phyloP scores from a whole-genome alignment of 2,329 filamentous ascomycete species.

The Alternaria solani region DNA sequence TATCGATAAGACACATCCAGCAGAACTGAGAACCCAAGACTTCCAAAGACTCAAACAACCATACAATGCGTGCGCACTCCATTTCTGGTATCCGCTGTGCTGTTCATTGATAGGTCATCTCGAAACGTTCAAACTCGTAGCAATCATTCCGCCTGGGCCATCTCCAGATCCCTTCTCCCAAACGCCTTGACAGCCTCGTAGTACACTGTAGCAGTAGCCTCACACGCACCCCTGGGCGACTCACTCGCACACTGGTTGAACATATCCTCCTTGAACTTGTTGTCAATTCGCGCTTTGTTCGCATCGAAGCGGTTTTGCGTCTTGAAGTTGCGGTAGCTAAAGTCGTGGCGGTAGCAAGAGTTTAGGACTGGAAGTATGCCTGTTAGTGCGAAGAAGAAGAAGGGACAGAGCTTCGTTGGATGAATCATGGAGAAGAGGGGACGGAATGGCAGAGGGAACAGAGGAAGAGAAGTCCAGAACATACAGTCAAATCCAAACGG shows the following conservation, averaged over 20 bases:
- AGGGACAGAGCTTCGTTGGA: neutral
- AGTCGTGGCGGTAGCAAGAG: constrained; percentile 61
- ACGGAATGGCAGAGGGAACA: too few species aligned
- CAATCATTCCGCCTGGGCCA: neutral
- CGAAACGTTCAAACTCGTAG: neutral
- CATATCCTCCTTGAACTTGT: constrained; percentile 57
- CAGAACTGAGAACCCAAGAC: too few species aligned
- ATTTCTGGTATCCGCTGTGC: neutral
- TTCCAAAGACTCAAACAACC: too few species aligned
- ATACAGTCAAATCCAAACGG: constrained; percentile 45
- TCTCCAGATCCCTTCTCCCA: neutral
- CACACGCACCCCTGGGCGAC: constrained; percentile 25
- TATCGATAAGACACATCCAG: constrained; percentile 15
- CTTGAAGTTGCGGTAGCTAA: constrained; percentile 63
- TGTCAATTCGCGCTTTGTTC: constrained; percentile 52
- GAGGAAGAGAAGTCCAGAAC: neutral
- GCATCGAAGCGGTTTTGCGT: constrained; percentile 56
- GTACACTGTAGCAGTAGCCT: constrained; percentile 41
- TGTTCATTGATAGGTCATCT: neutral
- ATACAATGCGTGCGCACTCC: neutral
- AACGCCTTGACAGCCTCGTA: constrained; percentile 38
- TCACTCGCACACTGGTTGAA: constrained; percentile 41
- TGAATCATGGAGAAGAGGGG: neutral
- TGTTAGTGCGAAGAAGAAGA: neutral
- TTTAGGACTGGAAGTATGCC: constrained; percentile 24